Conservation (phyloP, 805 yeast genomes). For the Myxozyma neglecta region DNA sequence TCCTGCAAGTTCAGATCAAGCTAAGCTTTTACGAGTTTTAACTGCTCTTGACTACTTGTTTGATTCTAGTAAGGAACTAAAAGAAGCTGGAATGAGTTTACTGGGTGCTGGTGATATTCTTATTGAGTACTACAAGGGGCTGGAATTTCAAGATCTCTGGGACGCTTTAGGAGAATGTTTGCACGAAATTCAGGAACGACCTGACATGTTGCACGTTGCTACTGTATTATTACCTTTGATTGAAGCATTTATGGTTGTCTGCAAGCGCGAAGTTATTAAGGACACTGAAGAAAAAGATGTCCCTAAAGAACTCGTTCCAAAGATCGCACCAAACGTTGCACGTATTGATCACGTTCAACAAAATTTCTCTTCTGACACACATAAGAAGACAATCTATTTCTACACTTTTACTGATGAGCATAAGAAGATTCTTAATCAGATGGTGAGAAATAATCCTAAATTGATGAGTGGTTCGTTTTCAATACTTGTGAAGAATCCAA, state of each 20-base stretch:
- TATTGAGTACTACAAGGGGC: conserved; percentile 60
- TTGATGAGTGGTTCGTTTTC: conserved; percentile 95
- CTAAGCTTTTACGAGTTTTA: conserved; percentile 77
- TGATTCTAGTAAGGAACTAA: conserved; percentile 45
- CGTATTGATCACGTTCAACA: neutral
- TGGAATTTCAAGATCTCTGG: conserved; percentile 81
- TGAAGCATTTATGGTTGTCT: conserved; percentile 94
- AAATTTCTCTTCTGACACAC: neutral
- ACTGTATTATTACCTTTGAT: conserved; percentile 81
- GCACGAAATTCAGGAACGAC: conserved; percentile 59
- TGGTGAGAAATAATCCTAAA: conserved; percentile 88
- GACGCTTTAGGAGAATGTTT: conserved; percentile 75
- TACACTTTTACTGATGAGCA: conserved; percentile 87
- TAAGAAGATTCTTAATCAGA: conserved; percentile 79
- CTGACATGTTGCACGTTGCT: conserved; percentile 62
- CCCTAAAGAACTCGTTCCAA: neutral
- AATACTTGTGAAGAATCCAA: conserved; percentile 81
- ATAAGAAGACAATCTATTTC: conserved; percentile 47
- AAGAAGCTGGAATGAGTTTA: conserved; percentile 18
- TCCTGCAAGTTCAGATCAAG: conserved; percentile 79
- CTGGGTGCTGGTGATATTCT: conserved; percentile 45
- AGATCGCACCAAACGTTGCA: neutral
- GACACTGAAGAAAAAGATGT: conserved; percentile 2
- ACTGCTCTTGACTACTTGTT: conserved; percentile 85
- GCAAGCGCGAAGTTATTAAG: conserved; percentile 53